phyloP scores from a whole-genome alignment of 2,329 filamentous ascomycete species.

The Sclerotinia nivalis region DNA sequence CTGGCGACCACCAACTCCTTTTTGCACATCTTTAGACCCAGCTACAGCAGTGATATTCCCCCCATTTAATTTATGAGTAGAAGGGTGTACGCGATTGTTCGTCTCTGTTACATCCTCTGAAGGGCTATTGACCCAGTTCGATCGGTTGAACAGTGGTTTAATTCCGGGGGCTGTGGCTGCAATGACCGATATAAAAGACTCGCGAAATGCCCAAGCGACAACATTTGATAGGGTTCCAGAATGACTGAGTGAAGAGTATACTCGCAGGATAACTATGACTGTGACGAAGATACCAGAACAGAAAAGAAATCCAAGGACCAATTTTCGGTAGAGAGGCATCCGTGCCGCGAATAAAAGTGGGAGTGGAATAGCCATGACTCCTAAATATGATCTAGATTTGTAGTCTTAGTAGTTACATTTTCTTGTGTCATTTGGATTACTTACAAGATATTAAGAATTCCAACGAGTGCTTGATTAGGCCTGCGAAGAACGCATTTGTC shows the following conservation, averaged over 20 bases:
- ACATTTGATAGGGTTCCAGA: neutral
- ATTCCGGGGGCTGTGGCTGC: neutral
- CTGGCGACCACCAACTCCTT: constrained; percentile 5
- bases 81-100: neutral
- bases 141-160: neutral
- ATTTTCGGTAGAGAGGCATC: neutral
- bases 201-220: neutral
- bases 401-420: neutral
- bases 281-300: neutral
- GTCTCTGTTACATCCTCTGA: neutral
- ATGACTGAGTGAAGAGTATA: neutral
- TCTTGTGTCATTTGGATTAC: neutral
- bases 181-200: neutral
- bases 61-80: neutral
- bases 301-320: neutral
- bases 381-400: neutral
- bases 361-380: constrained; percentile 4
- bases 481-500: constrained; percentile 1
- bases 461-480: neutral
- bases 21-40: neutral
- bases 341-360: constrained; percentile 9
- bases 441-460: constrained; percentile 13
- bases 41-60: neutral
- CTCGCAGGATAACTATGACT: neutral
- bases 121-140: neutral